Conservation (phyloP, 805 yeast genomes). For the Priceomyces castillae region DNA sequence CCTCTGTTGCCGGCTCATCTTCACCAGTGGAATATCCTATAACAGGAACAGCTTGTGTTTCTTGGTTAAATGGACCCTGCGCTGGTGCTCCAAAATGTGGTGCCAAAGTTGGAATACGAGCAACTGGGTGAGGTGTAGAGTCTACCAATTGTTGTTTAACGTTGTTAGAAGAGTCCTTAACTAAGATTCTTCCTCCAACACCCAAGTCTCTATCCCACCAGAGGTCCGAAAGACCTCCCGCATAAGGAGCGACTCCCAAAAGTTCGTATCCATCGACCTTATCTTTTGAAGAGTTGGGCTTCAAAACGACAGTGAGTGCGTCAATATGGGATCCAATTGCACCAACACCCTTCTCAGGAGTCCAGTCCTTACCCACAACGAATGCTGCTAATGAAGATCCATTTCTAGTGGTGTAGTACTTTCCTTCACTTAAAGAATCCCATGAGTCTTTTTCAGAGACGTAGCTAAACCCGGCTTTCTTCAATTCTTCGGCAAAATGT, state of each 20-base stretch:
- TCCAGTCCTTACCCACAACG: conserved; percentile 37
- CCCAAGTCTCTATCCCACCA: conserved; percentile 46
- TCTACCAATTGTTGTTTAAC: conserved; percentile 25
- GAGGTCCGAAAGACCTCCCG: conserved; percentile 30
- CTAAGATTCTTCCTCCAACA: conserved; percentile 36
- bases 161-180: conserved; percentile 20
- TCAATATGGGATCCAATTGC: conserved; percentile 36
- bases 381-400: conserved; percentile 38
- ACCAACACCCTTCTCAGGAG: conserved; percentile 25
- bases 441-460: conserved; percentile 62
- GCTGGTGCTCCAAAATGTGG: conserved; percentile 34
- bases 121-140: conserved; percentile 36
- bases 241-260: conserved; percentile 41
- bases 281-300: conserved; percentile 24
- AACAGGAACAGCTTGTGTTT: conserved; percentile 40
- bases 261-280: conserved; percentile 31
- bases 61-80: conserved; percentile 29
- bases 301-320: conserved; percentile 35
- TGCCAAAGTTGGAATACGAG: conserved; percentile 39
- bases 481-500: conserved; percentile 47
- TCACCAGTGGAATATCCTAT: conserved; percentile 22
- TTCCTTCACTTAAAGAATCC: conserved; percentile 48
- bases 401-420: conserved; percentile 46
- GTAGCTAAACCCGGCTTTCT: conserved; percentile 59
- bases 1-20: conserved; percentile 20